These are phyloP conservation scores for Fusarium sp. DNA, from an alignment of 2,329 filamentous ascomycete species.

Conservation along the genomic window DNA sequence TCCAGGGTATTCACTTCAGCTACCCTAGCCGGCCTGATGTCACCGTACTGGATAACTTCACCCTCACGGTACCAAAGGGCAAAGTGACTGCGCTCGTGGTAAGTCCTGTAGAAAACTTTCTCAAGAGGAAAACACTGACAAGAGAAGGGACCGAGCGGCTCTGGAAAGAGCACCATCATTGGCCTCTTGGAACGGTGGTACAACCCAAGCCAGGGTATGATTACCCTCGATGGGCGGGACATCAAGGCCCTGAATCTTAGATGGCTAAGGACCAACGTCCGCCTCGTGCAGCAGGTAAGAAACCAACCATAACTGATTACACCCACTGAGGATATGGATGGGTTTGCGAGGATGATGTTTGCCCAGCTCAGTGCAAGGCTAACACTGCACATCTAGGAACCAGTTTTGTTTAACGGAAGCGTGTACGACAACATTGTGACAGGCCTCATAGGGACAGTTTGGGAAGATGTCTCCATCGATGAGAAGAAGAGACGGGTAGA, in stretches of 20 bases:
- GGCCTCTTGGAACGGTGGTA: slow-evolving; percentile 54
- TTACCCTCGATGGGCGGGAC: slow-evolving; percentile 48
- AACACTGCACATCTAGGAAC: slow-evolving; percentile 39
- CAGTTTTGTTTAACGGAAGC: slow-evolving; percentile 53
- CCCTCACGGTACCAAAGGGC: slow-evolving; percentile 55
- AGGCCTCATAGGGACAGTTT: slow-evolving; percentile 53
- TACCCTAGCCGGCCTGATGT: slow-evolving; percentile 57
- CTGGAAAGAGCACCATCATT: slow-evolving; percentile 54
- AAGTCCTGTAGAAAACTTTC: background rate
- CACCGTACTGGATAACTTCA: slow-evolving; percentile 54
- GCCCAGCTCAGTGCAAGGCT: background rate
- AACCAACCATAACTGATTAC: too few species aligned
- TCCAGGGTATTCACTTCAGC: slow-evolving; percentile 53
- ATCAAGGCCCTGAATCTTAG: slow-evolving; percentile 48
- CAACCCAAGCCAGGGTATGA: slow-evolving; percentile 43
- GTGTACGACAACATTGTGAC: slow-evolving; percentile 65
- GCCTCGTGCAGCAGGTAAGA: slow-evolving; percentile 48
- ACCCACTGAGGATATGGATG: background rate
- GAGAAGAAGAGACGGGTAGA: slow-evolving; percentile 57
- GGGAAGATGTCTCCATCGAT: slow-evolving; percentile 47
- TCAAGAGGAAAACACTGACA: background rate
- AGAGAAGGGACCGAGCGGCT: slow-evolving; percentile 45
- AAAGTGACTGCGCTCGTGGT: slow-evolving; percentile 56
- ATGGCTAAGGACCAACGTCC: slow-evolving; percentile 50
- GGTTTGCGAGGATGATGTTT: background rate